phyloP scores from a whole-genome alignment of 2,329 filamentous ascomycete genomes.

The Phyllosticta citriasiana region DNA sequence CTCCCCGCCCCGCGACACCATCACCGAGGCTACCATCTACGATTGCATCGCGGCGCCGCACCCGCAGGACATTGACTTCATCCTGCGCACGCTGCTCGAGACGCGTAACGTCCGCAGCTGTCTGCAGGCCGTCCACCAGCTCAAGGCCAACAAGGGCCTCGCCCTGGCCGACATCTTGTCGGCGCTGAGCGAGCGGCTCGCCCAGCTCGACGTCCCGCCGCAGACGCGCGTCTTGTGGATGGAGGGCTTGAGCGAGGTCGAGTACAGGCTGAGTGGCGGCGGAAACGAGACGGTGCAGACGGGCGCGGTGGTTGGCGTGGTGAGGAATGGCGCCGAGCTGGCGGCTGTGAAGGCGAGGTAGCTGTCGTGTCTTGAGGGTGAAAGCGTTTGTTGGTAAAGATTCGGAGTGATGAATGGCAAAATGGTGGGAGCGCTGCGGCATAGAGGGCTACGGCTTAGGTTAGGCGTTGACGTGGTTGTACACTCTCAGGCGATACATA shows the following conservation, averaged over 20 bases:
- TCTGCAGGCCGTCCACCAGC: conserved; percentile 73
- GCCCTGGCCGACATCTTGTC: conserved; percentile 92
- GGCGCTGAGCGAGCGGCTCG: conserved; percentile 70
- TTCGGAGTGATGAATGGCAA: background rate
- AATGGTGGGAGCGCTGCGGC: background rate
- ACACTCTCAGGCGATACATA: background rate
- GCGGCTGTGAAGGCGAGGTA: conserved; percentile 13
- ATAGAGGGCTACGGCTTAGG: background rate
- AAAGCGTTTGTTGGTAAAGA: background rate
- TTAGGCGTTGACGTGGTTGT: background rate
- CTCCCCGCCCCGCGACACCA: conserved; percentile 57
- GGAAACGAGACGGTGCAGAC: conserved; percentile 85
- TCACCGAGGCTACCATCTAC: conserved; percentile 88
- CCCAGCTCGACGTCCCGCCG: conserved; percentile 70
- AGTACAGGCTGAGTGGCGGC: conserved; percentile 81
- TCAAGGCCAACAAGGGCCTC: conserved; percentile 77
- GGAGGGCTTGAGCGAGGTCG: conserved; percentile 81
- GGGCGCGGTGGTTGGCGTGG: conserved; percentile 80
- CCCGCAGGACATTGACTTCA: conserved; percentile 75
- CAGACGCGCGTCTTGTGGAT: conserved; percentile 89
- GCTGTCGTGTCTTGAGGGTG: background rate
- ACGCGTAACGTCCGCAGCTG: conserved; percentile 86
- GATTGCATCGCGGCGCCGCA: conserved; percentile 94
- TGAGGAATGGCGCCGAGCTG: conserved; percentile 77
- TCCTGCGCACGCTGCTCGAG: conserved; percentile 70